Conservation (phyloP, 2,329 filamentous ascomycete genomes). For the Colletotrichum kahawae region DNA sequence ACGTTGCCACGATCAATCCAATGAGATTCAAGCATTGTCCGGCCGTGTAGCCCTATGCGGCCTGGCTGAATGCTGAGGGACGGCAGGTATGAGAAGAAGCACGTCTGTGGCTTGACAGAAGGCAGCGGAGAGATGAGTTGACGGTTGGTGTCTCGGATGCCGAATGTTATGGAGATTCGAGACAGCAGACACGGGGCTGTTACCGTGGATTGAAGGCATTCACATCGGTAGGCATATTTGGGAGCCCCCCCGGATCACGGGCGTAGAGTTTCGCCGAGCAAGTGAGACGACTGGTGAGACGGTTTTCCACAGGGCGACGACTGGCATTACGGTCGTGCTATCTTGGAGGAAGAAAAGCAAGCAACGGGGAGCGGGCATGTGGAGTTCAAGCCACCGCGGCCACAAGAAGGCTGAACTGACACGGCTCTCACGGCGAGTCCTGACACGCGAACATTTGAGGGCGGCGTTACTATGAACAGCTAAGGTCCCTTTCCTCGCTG, state of each 20-base stretch:
- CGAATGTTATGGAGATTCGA: background rate
- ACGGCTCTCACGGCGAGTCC: background rate
- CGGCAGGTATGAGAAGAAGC: background rate
- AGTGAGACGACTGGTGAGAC: background rate
- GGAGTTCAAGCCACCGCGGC: background rate
- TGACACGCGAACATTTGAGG: background rate
- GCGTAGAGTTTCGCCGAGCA: background rate
- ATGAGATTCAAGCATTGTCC: background rate
- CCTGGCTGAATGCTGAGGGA: constrained; percentile 21
- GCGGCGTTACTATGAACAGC: background rate
- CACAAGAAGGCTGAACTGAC: background rate
- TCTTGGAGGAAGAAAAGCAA: background rate
- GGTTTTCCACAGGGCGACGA: constrained; percentile 5
- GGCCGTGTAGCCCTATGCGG: constrained; percentile 8
- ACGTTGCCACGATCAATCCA: constrained; percentile 10
- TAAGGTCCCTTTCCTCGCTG: background rate
- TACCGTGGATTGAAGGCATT: background rate
- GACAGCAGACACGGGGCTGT: background rate
- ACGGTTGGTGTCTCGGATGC: background rate
- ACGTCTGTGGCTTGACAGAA: background rate
- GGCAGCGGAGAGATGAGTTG: background rate
- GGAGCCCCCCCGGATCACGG: background rate
- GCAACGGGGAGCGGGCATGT: background rate
- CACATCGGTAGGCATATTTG: background rate
- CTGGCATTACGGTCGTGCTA: background rate